Evolutionary conservation across 2,329 filamentous ascomycete species (phyloP).

Genomic region (Colletotrichum echinochloae): DNA sequence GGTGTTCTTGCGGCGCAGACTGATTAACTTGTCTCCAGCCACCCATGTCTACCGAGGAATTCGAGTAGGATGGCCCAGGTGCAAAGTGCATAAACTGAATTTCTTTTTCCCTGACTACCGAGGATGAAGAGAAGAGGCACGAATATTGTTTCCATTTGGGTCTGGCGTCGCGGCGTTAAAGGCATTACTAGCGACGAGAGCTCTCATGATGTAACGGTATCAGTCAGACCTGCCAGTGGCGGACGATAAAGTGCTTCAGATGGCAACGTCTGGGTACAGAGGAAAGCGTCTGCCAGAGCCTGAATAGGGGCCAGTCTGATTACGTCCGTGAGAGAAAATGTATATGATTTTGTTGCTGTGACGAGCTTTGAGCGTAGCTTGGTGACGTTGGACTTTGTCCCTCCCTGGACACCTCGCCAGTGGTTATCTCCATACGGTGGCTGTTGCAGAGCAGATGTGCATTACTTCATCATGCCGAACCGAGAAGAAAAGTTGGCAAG

Average conservation of each 20-base stretch:
- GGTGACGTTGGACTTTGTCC: not conserved
- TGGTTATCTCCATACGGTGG: not conserved
- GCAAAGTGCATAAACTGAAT: not conserved
- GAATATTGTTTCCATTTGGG: slow-evolving; percentile 14
- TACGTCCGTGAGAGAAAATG: slow-evolving; percentile 17
- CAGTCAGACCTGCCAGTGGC: not conserved
- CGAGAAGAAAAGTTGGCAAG: slow-evolving; percentile 80
- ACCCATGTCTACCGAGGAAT: slow-evolving; percentile 60
- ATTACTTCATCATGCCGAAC: slow-evolving; percentile 72
- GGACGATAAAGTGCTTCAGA: not conserved
- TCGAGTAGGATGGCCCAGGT: slow-evolving; percentile 49
- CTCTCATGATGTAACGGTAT: slow-evolving; percentile 20
- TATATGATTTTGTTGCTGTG: slow-evolving; percentile 15
- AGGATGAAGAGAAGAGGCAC: not conserved
- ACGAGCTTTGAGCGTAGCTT: not conserved
- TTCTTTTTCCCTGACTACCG: not conserved
- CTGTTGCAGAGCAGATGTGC: not conserved
- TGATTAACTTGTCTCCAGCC: slow-evolving; percentile 47
- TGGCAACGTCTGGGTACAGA: not conserved
- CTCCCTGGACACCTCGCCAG: not conserved
- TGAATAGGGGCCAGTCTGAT: slow-evolving; percentile 2
- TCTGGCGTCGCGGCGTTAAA: slow-evolving; percentile 35
- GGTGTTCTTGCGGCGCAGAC: slow-evolving; percentile 8
- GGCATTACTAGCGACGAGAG: slow-evolving; percentile 10
- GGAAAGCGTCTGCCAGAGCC: not conserved